Percentiles rank a stretch among this genome's conserved stretches.
These are phyloP conservation scores for Hysterium pulicare DNA, from an alignment of 2,329 filamentous ascomycete genomes.

Conservation along the genomic window DNA sequence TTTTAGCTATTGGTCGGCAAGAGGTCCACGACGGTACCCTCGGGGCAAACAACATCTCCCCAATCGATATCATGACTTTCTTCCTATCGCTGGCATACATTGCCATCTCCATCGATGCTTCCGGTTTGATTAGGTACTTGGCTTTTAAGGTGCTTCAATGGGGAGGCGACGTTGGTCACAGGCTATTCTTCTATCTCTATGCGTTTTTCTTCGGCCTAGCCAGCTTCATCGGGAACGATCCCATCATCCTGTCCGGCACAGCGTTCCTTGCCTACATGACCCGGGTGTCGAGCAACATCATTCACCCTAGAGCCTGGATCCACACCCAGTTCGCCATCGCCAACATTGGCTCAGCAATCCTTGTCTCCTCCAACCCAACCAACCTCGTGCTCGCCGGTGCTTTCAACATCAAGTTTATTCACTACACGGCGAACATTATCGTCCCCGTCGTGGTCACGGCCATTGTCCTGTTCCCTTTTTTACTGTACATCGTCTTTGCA, in stretches of 20 bases:
- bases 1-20: slow-evolving; percentile 61
- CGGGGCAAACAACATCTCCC: slow-evolving; percentile 63
- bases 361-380: slow-evolving; percentile 75
- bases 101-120: slow-evolving; percentile 73
- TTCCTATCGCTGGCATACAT: slow-evolving; percentile 73
- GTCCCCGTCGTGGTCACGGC: slow-evolving; percentile 68
- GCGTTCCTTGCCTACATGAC: slow-evolving; percentile 77
- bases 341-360: slow-evolving; percentile 70
- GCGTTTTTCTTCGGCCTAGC: slow-evolving; percentile 67
- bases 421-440: slow-evolving; percentile 75
- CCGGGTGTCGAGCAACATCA: slow-evolving; percentile 68
- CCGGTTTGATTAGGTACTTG: slow-evolving; percentile 66
- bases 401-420: slow-evolving; percentile 68
- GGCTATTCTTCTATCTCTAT: slow-evolving; percentile 71
- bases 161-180: slow-evolving; percentile 64
- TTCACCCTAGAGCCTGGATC: slow-evolving; percentile 70
- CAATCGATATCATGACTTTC: slow-evolving; percentile 71
- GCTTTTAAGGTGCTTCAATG: slow-evolving; percentile 68
- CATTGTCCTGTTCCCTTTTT: slow-evolving; percentile 64
- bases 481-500: slow-evolving; percentile 67
- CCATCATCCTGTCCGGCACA: slow-evolving; percentile 70
- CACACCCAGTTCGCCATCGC: slow-evolving; percentile 68
- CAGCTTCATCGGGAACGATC: slow-evolving; percentile 70
- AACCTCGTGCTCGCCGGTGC: slow-evolving; percentile 72
- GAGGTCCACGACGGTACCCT: slow-evolving; percentile 69